Evolutionary conservation across 202 grass and related monocot species (phyloP).

Genomic region (Musa balbisiana): DNA sequence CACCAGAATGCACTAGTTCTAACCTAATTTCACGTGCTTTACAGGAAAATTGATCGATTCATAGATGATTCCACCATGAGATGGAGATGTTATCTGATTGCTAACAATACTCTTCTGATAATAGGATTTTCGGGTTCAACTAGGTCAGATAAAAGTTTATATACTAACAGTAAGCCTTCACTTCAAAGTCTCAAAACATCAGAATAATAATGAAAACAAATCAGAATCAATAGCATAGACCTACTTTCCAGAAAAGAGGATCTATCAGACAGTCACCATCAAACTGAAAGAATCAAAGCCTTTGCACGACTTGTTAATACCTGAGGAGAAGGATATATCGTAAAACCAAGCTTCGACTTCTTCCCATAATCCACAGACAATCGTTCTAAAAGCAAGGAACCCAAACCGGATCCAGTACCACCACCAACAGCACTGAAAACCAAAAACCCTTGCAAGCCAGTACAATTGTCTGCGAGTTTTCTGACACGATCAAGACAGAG

Average conservation of each 20-base stretch:
- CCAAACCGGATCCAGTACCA: constrained; percentile 17
- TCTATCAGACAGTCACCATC: background rate
- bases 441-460: constrained; percentile 15
- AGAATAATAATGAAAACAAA: background rate
- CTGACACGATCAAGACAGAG: constrained; percentile 14
- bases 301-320: background rate
- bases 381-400: constrained; percentile 6
- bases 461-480: constrained; percentile 12
- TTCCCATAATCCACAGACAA: constrained; percentile 17
- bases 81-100: too few relatives aligned
- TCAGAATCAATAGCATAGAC: background rate
- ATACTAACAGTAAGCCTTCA: too few relatives aligned
- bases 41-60: too few relatives aligned
- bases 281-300: background rate
- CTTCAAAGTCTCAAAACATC: background rate
- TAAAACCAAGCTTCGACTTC: constrained; percentile 13
- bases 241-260: background rate
- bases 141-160: too few relatives aligned
- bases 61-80: too few relatives aligned
- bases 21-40: background rate
- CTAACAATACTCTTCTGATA: too few relatives aligned
- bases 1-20: background rate
- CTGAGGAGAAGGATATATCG: constrained; percentile 14
- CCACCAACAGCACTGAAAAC: constrained; percentile 17
- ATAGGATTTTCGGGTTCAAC: too few relatives aligned